phyloP scores from a whole-genome alignment of 2,329 filamentous ascomycete genomes.

The Trichoderma hamatum region DNA sequence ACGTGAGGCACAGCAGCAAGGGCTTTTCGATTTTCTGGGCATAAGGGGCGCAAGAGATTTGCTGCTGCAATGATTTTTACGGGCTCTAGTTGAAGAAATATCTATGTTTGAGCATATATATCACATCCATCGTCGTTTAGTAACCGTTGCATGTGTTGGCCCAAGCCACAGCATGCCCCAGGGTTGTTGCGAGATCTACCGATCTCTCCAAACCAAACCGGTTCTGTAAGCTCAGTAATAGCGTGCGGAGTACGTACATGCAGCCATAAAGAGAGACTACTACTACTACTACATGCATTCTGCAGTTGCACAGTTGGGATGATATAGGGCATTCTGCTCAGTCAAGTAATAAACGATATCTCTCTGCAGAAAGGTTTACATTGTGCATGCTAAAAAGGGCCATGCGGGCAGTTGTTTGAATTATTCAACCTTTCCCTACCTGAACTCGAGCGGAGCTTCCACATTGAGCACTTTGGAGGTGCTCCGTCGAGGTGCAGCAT shows the following conservation, averaged over 20 bases:
- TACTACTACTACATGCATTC: not conserved
- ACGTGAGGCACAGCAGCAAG: constrained; percentile 16
- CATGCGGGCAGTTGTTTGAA: not conserved
- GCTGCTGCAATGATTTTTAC: not conserved
- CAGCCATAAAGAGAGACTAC: not conserved
- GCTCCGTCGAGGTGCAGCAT: not conserved
- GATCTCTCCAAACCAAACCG: constrained; percentile 20
- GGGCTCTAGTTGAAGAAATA: not conserved
- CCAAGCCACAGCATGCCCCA: constrained; percentile 18
- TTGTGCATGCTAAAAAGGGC: not conserved
- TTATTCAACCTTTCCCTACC: not conserved
- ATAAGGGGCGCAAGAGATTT: not conserved
- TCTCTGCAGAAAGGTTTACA: not conserved
- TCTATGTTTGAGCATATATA: not conserved
- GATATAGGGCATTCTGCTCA: not conserved
- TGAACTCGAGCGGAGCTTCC: not conserved
- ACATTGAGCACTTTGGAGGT: not conserved
- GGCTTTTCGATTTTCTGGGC: not conserved
- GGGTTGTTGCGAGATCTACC: constrained; percentile 15
- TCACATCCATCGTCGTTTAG: not conserved
- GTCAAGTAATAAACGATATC: not conserved
- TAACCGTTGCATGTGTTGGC: constrained; percentile 12
- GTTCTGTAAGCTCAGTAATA: constrained; percentile 10
- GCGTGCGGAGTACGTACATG: constrained; percentile 21
- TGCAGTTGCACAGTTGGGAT: not conserved